A percentile compares a stretch with the other conserved stretches of the same genome.
These are phyloP conservation scores for Nitzschia sp. DNA, from an alignment of 108 stramenopile genomes.

Conservation along the genomic window DNA sequence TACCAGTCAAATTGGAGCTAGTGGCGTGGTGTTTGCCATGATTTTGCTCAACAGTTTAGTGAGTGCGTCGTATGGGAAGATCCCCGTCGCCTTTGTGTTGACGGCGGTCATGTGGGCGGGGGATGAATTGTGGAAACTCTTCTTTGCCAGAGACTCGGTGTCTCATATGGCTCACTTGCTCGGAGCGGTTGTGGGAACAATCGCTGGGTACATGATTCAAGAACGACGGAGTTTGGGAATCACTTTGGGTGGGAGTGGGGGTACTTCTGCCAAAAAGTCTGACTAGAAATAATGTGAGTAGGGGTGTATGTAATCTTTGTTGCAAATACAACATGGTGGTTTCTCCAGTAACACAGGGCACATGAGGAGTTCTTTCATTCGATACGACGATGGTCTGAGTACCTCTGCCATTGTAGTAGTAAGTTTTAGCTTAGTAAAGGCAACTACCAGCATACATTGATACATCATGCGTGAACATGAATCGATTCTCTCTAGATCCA, in stretches of 20 bases:
- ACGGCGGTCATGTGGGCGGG: conserved; percentile 27
- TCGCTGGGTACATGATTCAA: conserved; percentile 33
- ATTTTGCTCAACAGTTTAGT: conserved; percentile 37
- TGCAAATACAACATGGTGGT: no score
- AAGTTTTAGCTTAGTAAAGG: no score
- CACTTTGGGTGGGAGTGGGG: neutral
- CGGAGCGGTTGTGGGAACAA: conserved; percentile 36
- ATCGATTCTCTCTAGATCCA: no score
- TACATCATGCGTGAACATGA: no score
- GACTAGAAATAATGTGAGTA: neutral
- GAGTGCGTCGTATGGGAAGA: conserved; percentile 15
- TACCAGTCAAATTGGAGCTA: conserved; percentile 32
- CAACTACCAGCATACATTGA: no score
- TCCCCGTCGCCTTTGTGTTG: conserved; percentile 36
- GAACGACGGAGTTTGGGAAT: neutral
- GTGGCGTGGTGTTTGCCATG: conserved; percentile 35
- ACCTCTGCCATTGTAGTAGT: no score
- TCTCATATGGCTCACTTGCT: conserved; percentile 38
- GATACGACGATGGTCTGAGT: no score
- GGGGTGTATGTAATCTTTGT: no score
- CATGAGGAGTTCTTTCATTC: no score
- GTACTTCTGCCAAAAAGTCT: neutral
- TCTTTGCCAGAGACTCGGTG: conserved; percentile 24
- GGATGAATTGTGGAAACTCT: conserved; percentile 31
- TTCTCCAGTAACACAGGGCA: no score